Evolutionary conservation across 306 rosid genomes (phyloP).

Genomic region (Cucurbita argyrosperma): DNA sequence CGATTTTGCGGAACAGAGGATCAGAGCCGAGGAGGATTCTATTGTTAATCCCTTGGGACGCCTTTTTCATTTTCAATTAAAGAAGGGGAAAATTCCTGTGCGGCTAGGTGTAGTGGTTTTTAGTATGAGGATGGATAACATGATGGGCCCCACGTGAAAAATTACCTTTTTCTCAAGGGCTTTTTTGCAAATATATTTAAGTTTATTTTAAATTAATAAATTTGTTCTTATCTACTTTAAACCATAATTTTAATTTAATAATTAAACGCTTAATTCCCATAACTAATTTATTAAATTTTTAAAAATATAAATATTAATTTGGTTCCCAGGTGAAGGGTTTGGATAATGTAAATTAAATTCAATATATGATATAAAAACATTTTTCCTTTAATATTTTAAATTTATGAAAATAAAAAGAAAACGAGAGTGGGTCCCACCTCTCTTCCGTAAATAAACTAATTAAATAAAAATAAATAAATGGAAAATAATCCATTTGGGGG

Average conservation of each 20-base stretch:
- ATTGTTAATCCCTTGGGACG: conserved; percentile 8
- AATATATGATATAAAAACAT: not conserved
- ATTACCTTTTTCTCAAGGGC: not conserved
- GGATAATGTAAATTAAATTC: not conserved
- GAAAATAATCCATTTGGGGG: not conserved
- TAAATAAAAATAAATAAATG: not conserved
- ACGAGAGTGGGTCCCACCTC: not conserved
- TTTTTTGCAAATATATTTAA: not conserved
- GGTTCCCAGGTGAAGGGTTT: not conserved
- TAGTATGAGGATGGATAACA: not conserved
- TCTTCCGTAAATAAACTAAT: not conserved
- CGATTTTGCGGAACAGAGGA: conserved; percentile 15
- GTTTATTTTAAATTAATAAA: not conserved
- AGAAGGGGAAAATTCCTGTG: not conserved
- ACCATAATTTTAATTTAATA: too few relatives aligned
- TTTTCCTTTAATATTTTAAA: not conserved
- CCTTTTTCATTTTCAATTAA: conserved; percentile 3
- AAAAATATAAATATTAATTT: too few relatives aligned
- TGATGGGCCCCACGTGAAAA: not conserved
- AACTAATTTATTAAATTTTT: too few relatives aligned
- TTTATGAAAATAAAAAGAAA: not conserved
- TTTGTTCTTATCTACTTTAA: not conserved
- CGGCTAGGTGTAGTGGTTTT: not conserved
- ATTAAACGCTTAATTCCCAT: too few relatives aligned
- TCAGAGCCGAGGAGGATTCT: conserved; percentile 22